Evolutionary conservation across 2,329 filamentous ascomycete species (phyloP).

Genomic region (Fusarium citri): DNA sequence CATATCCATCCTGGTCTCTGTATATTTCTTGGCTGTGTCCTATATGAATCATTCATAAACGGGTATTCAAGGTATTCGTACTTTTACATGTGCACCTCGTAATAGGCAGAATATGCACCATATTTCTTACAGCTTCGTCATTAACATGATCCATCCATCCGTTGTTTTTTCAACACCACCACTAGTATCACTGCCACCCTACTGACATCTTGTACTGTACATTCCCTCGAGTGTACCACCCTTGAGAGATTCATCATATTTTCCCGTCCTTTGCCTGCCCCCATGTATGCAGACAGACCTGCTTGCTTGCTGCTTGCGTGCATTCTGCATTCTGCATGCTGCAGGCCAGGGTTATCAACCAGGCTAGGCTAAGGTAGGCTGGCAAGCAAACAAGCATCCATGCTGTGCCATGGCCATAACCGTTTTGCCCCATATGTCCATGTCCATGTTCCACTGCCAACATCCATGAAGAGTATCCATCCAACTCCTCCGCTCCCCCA

Average conservation of each 20-base stretch:
- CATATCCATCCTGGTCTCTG: constrained; percentile 18
- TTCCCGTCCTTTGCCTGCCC: constrained; percentile 31
- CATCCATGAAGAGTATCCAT: constrained; percentile 21
- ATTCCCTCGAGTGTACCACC: not conserved
- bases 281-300: constrained; percentile 10
- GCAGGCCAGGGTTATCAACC: not conserved
- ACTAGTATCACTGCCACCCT: constrained; percentile 4
- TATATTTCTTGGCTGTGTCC: constrained; percentile 7
- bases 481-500: constrained; percentile 15
- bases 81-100: constrained; percentile 12
- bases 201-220: not conserved
- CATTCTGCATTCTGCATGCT: constrained; percentile 2
- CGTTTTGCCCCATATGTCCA: constrained; percentile 26
- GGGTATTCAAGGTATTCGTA: not conserved
- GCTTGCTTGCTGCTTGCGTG: not conserved
- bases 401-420: constrained; percentile 19
- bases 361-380: not conserved
- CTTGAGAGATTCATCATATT: constrained; percentile 31
- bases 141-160: constrained; percentile 17
- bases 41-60: not conserved
- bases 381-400: constrained; percentile 3
- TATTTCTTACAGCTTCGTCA: constrained; percentile 17
- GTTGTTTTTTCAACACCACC: constrained; percentile 8
- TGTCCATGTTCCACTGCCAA: not conserved
- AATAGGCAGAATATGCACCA: constrained; percentile 12